Evolutionary conservation across 2,329 filamentous ascomycete species (phyloP), one percentile per base, ranked within the genome.

Genomic region (Sporothrix brasiliensis): DNA sequence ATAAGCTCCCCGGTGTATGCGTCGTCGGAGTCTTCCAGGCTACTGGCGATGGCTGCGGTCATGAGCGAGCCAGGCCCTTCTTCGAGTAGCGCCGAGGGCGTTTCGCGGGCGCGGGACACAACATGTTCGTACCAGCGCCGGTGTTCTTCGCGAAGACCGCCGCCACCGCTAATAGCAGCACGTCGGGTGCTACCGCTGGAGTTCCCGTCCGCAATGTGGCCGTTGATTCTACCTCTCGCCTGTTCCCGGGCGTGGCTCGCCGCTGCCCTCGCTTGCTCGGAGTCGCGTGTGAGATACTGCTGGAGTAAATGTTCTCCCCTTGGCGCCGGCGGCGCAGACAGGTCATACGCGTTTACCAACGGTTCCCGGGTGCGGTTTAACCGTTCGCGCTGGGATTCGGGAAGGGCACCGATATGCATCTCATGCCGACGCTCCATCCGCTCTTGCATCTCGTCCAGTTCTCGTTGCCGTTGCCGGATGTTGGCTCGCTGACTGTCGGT

Each of bases 241-340:
- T n/a, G 54, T 41, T 60, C 54, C 14, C 19, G 54, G 54, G 30
- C 24, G 16, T 14, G 54, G 54, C 4, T 60, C 19, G 30, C 27
- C 30, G 34, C 10, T 10, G 30, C 16, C 24, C 44, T 41, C 10
- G 19, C 58, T 27, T 63, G 54, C 4, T 68, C 56, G 5, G 47
- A 65, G 13, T 61, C 47, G 16, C 47, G 69, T 16, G 67, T 60
- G 61, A 67, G 63, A 30, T 61, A 70, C 4, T 65, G 69, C 27
- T 61, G 52, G 4, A 63, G 58, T 4, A 52, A 27, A 44, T 39
- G 44, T 21, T 68, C 54, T 19, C 34, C 34, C n/a, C 13, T 9
- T 41, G 10, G 14, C 14, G 11, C 24, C 19, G 41, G 30, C 14
- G 14, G 58, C 2, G 39, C 9, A 24, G 30, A 14, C 5, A 61